Evolutionary conservation across 1,284 basidiomycete species (phyloP).

Genomic region (Puccinia triticina): DNA sequence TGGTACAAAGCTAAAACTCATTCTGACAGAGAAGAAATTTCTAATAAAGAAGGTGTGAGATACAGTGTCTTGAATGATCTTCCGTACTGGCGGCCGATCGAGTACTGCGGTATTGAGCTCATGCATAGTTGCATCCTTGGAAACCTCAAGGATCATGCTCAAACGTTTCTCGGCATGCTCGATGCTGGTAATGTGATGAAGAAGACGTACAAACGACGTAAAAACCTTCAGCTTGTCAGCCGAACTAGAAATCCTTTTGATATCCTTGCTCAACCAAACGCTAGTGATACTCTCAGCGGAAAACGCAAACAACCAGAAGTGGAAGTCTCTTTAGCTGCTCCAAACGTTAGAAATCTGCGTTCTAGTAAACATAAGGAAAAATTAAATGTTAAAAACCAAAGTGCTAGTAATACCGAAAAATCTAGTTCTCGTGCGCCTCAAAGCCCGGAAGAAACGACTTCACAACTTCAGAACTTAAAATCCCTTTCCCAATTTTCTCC

Average conservation of each 20-base stretch:
- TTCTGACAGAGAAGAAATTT: not conserved
- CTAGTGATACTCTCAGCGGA: not conserved
- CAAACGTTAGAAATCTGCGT: not conserved
- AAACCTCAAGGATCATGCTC: slow-evolving; percentile 22
- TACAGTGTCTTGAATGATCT: slow-evolving; percentile 24
- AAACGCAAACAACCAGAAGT: slow-evolving; percentile 3
- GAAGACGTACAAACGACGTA: slow-evolving; percentile 3
- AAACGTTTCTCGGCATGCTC: not conserved
- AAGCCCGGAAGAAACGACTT: not conserved
- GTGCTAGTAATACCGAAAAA: not conserved
- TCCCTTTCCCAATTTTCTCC: not conserved
- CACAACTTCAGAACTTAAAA: not conserved
- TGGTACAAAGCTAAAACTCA: not conserved
- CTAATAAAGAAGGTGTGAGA: slow-evolving; percentile 15
- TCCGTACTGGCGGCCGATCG: slow-evolving; percentile 25
- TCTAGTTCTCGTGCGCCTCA: too few species aligned
- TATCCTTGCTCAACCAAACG: not conserved
- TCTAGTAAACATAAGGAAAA: not conserved
- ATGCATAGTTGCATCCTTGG: slow-evolving; percentile 30
- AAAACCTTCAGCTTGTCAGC: not conserved
- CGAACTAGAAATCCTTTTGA: not conserved
- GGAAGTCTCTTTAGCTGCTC: not conserved
- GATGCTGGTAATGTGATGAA: not conserved
- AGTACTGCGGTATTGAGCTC: slow-evolving; percentile 20
- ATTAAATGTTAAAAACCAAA: not conserved